Percentiles rank a stretch among this genome's conserved stretches.
These are phyloP conservation scores for Didymellaceae sp. DNA, from an alignment of 2,329 filamentous ascomycete genomes.

Conservation along the genomic window DNA sequence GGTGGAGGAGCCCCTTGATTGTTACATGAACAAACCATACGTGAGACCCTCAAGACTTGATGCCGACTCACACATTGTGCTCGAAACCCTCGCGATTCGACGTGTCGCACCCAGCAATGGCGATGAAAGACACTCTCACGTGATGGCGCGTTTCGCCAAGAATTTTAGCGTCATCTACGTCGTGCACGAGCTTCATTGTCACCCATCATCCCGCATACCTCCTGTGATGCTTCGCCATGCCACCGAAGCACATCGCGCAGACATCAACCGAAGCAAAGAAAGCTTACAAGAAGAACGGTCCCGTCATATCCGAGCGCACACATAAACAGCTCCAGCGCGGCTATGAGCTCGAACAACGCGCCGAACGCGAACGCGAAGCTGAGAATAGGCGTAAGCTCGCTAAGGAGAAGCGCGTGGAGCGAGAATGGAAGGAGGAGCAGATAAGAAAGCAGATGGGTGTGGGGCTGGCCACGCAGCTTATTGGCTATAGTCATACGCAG, in stretches of 20 bases:
- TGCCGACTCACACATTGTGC: no score
- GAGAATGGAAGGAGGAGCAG: conserved; percentile 40
- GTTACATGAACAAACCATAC: no score
- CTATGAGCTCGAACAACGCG: conserved; percentile 42
- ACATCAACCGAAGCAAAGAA: conserved; percentile 46
- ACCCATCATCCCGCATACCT: background rate
- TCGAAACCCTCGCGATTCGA: no score
- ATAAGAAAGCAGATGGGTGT: conserved; percentile 39
- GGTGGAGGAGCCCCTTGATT: no score
- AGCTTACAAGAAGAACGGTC: conserved; percentile 40
- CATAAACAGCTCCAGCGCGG: conserved; percentile 41
- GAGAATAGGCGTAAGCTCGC: conserved; percentile 38
- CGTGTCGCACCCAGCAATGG: background rate
- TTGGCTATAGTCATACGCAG: conserved; percentile 49
- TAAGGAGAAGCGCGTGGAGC: conserved; percentile 42
- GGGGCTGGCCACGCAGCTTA: conserved; percentile 48
- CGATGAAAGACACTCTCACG: background rate
- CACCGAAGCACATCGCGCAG: conserved; percentile 39
- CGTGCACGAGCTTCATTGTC: conserved; percentile 4
- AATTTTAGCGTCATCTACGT: background rate
- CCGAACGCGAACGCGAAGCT: conserved; percentile 39
- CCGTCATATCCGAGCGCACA: conserved; percentile 33
- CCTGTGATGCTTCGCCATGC: conserved; percentile 27
- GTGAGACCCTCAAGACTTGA: no score
- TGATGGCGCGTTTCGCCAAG: conserved; percentile 10